Base-by-base conservation (phyloP, 768 basidiomycete species). In the Mycena chlorophos region DNA sequence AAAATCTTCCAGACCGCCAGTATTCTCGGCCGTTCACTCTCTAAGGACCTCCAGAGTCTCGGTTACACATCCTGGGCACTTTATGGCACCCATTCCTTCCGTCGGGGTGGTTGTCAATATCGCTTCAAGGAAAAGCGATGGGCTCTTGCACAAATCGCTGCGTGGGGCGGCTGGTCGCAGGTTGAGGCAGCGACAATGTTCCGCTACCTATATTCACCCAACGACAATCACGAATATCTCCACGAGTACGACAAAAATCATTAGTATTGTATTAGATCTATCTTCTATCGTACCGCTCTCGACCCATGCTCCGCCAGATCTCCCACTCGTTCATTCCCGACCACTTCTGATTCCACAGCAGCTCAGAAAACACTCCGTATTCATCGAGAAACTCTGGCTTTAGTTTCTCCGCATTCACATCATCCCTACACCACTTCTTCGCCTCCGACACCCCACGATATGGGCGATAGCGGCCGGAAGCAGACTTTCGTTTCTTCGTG, bases 91-190 rank as follows among this genome's bases (percentile, higher is more conserved):
- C 58, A 65, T 54, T 65, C 59, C 22, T 63, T 65, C 42, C 58
- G 62, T 17, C 58, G 58, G 3, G 62, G 62, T 25, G 62, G 62
- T 1, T 63, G 64, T 50, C 64, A 65, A 51, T 51, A 65, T 31
- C 51, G 58, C 13, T 37, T 61, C 43, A 51, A 52, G 34, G 42
- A 48, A 27, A 51, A 57, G 38, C 37, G 42, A 22, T 63, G 58
- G 49, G n/a, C 57, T 16, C 48, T 56, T 28, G 55, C 46, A 26
- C 61, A 58, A 57, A 52, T 62, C 39, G 62, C 64, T 25, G 56
- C 55, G 5, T 65, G 63, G 64, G 62, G 62, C 25, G 62, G 64
- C 4, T 65, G 64, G 64, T 66, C 61, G 14, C 59, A 63, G 40
- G 29, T 65, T 20, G 62, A 63, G 54, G 62, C 64, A 31, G 20